Conservation (phyloP, 1,284 basidiomycete genomes). For the Polyporus tsugae region DNA sequence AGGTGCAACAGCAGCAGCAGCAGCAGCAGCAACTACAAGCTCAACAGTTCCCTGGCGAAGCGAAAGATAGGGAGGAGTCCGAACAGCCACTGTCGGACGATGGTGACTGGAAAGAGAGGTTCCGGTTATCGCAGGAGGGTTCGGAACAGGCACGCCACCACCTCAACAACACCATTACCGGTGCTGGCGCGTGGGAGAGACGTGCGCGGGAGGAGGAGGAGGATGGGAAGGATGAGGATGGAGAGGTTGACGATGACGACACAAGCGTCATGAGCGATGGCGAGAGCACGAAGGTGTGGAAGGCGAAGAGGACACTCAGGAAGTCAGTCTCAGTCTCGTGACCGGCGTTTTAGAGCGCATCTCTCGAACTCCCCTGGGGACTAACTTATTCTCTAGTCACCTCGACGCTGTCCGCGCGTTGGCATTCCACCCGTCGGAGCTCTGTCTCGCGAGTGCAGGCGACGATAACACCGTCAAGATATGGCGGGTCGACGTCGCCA, state of each 20-base stretch:
- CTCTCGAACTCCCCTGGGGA: slow-evolving; percentile 20
- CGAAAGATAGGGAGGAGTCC: slow-evolving; percentile 57
- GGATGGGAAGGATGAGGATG: slow-evolving; percentile 55
- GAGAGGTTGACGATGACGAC: slow-evolving; percentile 58
- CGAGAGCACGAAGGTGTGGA: slow-evolving; percentile 82
- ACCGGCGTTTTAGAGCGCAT: slow-evolving; percentile 27
- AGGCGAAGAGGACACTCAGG: slow-evolving; percentile 82
- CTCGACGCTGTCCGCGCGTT: slow-evolving; percentile 92
- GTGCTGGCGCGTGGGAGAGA: slow-evolving; percentile 50
- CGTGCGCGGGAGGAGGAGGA: slow-evolving; percentile 57
- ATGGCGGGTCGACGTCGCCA: slow-evolving; percentile 86
- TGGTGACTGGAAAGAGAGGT: slow-evolving; percentile 80
- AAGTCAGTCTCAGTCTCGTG: slow-evolving; percentile 73
- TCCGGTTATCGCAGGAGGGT: slow-evolving; percentile 69
- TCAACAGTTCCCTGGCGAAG: slow-evolving; percentile 35
- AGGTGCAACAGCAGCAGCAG: slow-evolving; percentile 38
- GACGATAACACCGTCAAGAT: slow-evolving; percentile 97
- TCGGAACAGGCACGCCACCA: slow-evolving; percentile 47
- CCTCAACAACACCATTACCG: slow-evolving; percentile 37
- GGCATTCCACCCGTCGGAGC: slow-evolving; percentile 85
- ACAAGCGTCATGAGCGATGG: slow-evolving; percentile 68
- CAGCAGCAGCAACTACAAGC: slow-evolving; percentile 37
- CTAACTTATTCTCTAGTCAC: slow-evolving; percentile 66
- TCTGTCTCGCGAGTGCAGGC: slow-evolving; percentile 89
- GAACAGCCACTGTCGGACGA: slow-evolving; percentile 80